Conservation (phyloP, 257 asterid species). For the Ilex aquifolium region DNA sequence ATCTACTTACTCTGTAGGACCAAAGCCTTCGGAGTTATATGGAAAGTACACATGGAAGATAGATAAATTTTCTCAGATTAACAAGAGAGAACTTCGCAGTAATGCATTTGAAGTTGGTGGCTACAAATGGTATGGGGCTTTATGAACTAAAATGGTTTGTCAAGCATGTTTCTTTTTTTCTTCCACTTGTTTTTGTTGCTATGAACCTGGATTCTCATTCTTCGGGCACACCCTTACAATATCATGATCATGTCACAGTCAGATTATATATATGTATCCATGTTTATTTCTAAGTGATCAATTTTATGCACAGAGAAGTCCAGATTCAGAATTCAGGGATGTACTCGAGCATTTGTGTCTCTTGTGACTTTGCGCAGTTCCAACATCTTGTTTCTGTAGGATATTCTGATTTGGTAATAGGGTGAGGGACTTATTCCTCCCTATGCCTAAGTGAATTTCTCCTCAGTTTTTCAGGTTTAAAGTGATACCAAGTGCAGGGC, state of each 20-base stretch:
- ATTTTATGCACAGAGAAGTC: background rate
- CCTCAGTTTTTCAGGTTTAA: no score
- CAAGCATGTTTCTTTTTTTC: background rate
- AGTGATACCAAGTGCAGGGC: no score
- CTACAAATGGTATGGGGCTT: conserved; percentile 39
- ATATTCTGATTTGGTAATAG: no score
- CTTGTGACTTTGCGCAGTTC: no score
- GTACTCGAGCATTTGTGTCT: no score
- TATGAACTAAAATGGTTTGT: conserved; percentile 3
- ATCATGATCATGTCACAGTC: background rate
- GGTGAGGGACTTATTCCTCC: no score
- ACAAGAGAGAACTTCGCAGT: conserved; percentile 51
- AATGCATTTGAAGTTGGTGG: conserved; percentile 44
- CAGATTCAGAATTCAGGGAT: no score
- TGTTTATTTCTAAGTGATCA: background rate
- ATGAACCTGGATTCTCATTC: background rate
- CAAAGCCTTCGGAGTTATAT: conserved; percentile 35
- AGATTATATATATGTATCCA: background rate
- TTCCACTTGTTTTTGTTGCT: background rate
- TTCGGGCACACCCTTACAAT: background rate
- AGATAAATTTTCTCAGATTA: conserved; percentile 43
- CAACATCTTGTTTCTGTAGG: no score
- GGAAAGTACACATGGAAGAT: conserved; percentile 51
- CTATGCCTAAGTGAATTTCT: no score
- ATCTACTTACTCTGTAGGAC: conserved; percentile 21